phyloP scores from a whole-genome alignment of 2,329 filamentous ascomycete genomes.

The Neofusicoccum parvum region DNA sequence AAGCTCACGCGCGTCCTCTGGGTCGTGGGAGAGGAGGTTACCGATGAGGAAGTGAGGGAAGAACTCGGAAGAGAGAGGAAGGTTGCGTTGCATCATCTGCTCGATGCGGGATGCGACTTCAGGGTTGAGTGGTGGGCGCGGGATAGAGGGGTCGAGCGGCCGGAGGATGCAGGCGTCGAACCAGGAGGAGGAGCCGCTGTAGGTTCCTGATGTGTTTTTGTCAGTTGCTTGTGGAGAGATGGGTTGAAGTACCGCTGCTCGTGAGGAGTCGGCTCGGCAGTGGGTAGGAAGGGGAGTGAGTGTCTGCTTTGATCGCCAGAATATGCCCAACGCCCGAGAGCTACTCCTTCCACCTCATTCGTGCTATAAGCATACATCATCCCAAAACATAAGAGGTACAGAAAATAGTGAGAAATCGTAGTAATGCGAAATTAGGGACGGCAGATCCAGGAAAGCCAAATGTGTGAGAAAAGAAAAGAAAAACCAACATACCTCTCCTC shows the following conservation, averaged over 20 bases:
- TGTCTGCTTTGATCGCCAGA: no score
- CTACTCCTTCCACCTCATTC: no score
- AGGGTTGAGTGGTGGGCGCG: background rate
- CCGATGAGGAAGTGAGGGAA: conserved; percentile 26
- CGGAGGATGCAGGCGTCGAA: conserved; percentile 36
- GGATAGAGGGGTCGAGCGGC: conserved; percentile 27
- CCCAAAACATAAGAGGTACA: background rate
- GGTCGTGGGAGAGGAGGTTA: conserved; percentile 10
- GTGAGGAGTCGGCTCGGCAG: background rate
- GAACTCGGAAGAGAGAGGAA: conserved; percentile 23
- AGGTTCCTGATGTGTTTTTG: conserved; percentile 24
- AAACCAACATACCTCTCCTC: background rate
- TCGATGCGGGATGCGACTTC: conserved; percentile 19
- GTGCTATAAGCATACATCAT: background rate
- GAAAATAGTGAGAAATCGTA: background rate
- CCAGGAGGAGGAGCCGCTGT: conserved; percentile 34
- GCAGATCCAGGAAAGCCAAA: no score
- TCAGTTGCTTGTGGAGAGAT: background rate
- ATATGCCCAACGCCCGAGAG: no score
- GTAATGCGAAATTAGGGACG: no score
- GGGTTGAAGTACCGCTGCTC: background rate
- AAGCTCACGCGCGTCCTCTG: background rate
- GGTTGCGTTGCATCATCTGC: background rate
- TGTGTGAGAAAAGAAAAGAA: background rate
- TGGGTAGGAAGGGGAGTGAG: no score